Percentiles rank a stretch among this genome's conserved stretches.
Evolutionary conservation across 768 basidiomycete genomes (phyloP).

Genomic region (Pleurotus eryngii): DNA sequence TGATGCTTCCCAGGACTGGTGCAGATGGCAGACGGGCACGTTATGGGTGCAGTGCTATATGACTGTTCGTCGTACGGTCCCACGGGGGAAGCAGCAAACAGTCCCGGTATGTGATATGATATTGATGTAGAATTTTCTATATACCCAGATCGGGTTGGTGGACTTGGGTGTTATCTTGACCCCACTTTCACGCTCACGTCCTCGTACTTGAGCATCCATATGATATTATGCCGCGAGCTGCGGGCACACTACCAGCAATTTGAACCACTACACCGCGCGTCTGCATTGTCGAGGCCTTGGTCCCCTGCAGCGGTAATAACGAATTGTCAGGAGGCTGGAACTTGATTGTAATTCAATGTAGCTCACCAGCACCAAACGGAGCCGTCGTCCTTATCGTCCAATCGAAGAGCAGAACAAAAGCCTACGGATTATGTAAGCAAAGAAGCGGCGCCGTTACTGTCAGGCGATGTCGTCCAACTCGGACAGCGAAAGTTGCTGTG

Average conservation of each 20-base stretch:
- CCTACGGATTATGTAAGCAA: not conserved
- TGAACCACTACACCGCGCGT: no score
- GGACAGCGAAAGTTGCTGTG: not conserved
- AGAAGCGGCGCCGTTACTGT: not conserved
- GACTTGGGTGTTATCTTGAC: not conserved
- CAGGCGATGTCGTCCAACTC: not conserved
- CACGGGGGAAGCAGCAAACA: not conserved
- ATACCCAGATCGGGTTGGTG: not conserved
- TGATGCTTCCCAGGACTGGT: constrained; percentile 3
- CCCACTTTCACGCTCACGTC: not conserved
- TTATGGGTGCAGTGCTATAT: not conserved
- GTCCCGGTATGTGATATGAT: not conserved
- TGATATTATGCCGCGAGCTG: not conserved
- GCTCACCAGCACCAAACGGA: not conserved
- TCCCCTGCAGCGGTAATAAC: not conserved
- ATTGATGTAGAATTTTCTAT: constrained; percentile 1
- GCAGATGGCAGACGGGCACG: not conserved
- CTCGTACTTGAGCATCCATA: not conserved
- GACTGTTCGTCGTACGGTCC: not conserved
- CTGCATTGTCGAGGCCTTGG: not conserved
- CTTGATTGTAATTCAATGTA: not conserved
- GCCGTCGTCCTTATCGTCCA: constrained; percentile 1
- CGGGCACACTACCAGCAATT: no score
- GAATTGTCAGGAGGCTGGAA: not conserved
- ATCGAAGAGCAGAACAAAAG: not conserved